Percentiles rank a stretch among this genome's conserved stretches.
phyloP scores from a whole-genome alignment of 805 yeast genomes.

The Candida ipomoeae region DNA sequence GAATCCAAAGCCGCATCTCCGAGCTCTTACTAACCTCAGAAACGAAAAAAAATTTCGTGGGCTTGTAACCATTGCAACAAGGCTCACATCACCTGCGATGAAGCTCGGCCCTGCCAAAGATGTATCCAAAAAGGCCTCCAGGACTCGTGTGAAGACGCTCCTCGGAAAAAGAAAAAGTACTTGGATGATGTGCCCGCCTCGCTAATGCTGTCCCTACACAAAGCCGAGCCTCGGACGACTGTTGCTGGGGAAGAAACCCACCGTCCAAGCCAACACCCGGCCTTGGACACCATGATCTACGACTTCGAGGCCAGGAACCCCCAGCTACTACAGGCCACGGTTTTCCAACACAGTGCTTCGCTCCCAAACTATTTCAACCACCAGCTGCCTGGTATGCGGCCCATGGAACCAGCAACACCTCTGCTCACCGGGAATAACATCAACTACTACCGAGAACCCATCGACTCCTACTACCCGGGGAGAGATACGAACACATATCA shows the following conservation, averaged over 20 bases:
- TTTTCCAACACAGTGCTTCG: conserved; percentile 15
- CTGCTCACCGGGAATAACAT: neutral
- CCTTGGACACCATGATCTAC: conserved; percentile 1
- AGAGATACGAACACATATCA: neutral
- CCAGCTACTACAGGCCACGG: conserved; percentile 11
- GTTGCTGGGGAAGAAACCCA: neutral
- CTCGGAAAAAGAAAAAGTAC: conserved; percentile 80
- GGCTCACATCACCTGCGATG: conserved; percentile 91
- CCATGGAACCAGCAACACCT: neutral
- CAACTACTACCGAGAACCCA: neutral
- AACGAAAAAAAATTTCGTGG: conserved; percentile 63
- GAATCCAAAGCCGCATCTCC: no score
- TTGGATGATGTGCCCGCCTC: conserved; percentile 47
- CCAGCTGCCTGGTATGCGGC: neutral
- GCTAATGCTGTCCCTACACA: neutral
- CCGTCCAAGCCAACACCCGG: neutral
- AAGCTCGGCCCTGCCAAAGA: conserved; percentile 74
- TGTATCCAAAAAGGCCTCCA: conserved; percentile 69
- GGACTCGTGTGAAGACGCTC: conserved; percentile 80
- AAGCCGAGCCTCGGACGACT: neutral
- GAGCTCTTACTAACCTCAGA: conserved; percentile 12
- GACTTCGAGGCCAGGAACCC: conserved; percentile 4
- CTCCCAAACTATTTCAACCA: conserved; percentile 11
- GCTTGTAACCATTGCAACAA: conserved; percentile 91
- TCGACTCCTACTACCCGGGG: neutral